These are phyloP conservation scores for Colletotrichum tropicale DNA, from an alignment of 2,329 filamentous ascomycete species.

Conservation along the genomic window DNA sequence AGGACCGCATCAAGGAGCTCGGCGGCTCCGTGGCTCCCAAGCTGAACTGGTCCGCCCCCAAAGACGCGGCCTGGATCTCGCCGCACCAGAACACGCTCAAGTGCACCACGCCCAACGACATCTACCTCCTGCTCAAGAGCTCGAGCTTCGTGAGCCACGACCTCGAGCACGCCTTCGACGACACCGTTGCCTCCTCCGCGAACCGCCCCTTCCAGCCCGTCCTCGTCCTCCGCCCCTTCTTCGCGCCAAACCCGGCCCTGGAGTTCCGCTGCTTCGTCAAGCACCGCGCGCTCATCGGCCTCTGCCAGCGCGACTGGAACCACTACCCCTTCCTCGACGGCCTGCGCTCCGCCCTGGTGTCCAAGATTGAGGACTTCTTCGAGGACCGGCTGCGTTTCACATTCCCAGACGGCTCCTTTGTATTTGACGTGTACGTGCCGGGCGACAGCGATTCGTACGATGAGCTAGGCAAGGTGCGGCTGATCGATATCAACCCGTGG, in stretches of 20 bases:
- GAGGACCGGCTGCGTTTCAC: slow-evolving; percentile 72
- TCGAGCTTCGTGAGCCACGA: slow-evolving; percentile 96
- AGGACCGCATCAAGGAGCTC: slow-evolving; percentile 77
- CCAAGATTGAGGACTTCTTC: slow-evolving; percentile 80
- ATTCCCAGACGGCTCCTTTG: slow-evolving; percentile 84
- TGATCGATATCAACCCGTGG: slow-evolving; percentile 97
- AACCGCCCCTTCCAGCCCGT: slow-evolving; percentile 68
- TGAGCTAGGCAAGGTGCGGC: slow-evolving; percentile 75
- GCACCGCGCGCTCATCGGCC: slow-evolving; percentile 76
- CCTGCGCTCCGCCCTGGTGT: slow-evolving; percentile 69
- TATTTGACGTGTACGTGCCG: slow-evolving; percentile 93
- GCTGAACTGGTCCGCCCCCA: slow-evolving; percentile 96
- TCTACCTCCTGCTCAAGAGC: slow-evolving; percentile 92
- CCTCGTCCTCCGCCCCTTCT: slow-evolving; percentile 86
- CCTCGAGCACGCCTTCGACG: slow-evolving; percentile 90
- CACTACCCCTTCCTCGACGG: slow-evolving; percentile 80
- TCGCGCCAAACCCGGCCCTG: slow-evolving; percentile 85
- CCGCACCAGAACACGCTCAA: slow-evolving; percentile 87
- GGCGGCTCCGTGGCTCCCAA: slow-evolving; percentile 90
- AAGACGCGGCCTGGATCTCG: slow-evolving; percentile 93
- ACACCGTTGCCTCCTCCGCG: slow-evolving; percentile 50
- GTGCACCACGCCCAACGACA: slow-evolving; percentile 85
- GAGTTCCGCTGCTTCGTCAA: slow-evolving; percentile 98
- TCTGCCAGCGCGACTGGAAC: slow-evolving; percentile 89
- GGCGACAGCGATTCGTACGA: slow-evolving; percentile 58